Evolutionary conservation across 768 basidiomycete species (phyloP), one percentile per base, ranked within the genome.

Genomic region (Pleurotus citrinopileatus): DNA sequence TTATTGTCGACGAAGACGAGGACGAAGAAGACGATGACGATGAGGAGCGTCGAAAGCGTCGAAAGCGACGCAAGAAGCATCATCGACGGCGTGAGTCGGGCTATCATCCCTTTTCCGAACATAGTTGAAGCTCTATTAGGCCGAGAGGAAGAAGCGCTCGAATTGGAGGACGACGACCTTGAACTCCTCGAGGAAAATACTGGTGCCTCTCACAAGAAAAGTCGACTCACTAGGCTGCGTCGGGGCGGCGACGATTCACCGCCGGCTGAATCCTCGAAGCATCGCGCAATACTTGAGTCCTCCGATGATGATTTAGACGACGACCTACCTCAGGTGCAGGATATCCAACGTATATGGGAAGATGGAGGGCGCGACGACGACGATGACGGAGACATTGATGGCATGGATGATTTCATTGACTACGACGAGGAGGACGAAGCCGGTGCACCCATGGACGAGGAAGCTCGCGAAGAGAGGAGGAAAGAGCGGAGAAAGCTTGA

Each of bases 101-200:
- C n/a, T 54, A 53, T 50, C 55, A 15, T n/a, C 42, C 44, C 46
- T 52, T 55, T 9, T 54, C 58, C 34, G 52, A 17, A 4, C 42
- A 42, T 15, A 2, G 20, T 22, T 42, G 27, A 17, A 43, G 22
- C 27, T 54, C 50, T 37, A 54, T 46, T 54, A 25, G 32, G 53
- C 67, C 60, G 59, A 68, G 74, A 73, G 62, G 74, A 78, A 58
- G 80, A 83, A 55, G 82, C 83, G 52, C 84, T 89, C 59, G 84
- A 73, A 13, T 70, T 98, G 46, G 94, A 97, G 59, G 97, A 98
- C 28, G 97, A 98, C 61, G 97, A 98, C 67, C 69, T 98, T 44
- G 95, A 94, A 25, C 61, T 82, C 77, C 85, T 75, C 78, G 97
- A 77, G 60, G 96, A 96, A 63, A 98, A 97, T 60, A 93, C 91